Evolutionary conservation across 1,284 basidiomycete species (phyloP), one percentile per base, ranked within the genome.

Genomic region (Crepidotus sp.): DNA sequence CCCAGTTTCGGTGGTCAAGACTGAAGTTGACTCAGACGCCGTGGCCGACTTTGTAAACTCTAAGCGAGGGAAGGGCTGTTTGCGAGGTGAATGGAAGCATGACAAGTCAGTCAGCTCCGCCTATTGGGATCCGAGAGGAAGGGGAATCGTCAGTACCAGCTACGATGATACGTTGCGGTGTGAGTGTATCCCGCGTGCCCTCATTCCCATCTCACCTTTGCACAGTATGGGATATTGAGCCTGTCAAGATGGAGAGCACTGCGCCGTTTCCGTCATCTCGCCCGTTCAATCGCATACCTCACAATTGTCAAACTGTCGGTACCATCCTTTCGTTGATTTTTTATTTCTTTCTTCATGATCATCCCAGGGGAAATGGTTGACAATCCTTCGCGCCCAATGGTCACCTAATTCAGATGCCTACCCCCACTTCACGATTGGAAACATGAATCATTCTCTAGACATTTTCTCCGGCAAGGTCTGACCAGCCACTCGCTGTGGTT

Each of bases 381-480:
- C 84, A 1, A 72, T 81, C 24, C 62, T 89, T 25, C 74, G 76
- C 42, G 83, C 86, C 0, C 77, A 80, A 53, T 89, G 85, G 85
- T 75, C 68, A 14, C 71, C 73, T 1, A 88, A 88, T 62, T 74
- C 82, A 2, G 76, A 88, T 39, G 75, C 72, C 5, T 85, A 82
- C 55, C 85, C 85, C 22, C 82, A 89, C 59, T 87, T 88, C 53
- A 84, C 83, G 19, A 70, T 89, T 48, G 85, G 73, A 9, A 80
- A 81, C 53, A 77, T 89, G 82, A 68, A 83, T 13, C 85, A 83
- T 58, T 78, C 80, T 0, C 55, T 89, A 21, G 73, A 87, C 55
- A 74, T 89, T 3, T 79, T 73, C 56, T 77, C 82, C 4, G 73
- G 74, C 62, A 84, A 82, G 63, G 80, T 80, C 51, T 26, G 58